Evolutionary conservation across 192 early-diverging fungal species (phyloP).

Genomic region (Podila horticola): DNA sequence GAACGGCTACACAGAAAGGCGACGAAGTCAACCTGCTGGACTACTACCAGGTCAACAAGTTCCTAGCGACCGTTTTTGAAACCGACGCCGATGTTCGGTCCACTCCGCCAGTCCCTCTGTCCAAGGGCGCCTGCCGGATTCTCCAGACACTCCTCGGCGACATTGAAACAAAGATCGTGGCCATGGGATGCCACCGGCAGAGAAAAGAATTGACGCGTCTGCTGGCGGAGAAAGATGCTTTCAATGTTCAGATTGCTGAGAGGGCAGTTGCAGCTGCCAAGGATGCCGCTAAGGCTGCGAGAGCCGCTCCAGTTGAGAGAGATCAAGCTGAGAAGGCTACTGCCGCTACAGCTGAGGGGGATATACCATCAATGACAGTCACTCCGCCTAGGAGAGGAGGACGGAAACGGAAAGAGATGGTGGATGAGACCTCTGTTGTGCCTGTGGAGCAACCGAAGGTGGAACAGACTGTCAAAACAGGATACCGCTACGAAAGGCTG

Average conservation of each 20-base stretch:
- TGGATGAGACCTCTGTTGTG: too few species aligned
- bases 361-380: too few species aligned
- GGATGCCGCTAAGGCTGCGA: neutral
- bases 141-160: conserved; percentile 21
- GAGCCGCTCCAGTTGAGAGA: too few species aligned
- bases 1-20: neutral
- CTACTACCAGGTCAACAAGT: conserved; percentile 39
- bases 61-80: conserved; percentile 10
- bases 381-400: neutral
- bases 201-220: conserved; percentile 13
- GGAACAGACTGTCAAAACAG: neutral
- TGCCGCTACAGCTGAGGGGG: too few species aligned
- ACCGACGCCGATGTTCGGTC: neutral
- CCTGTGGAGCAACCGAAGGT: too few species aligned
- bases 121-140: conserved; percentile 7
- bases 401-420: neutral
- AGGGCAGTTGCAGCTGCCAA: too few species aligned
- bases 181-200: conserved; percentile 38
- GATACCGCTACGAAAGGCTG: neutral
- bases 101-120: neutral
- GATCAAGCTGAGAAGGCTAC: too few species aligned
- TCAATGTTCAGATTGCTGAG: too few species aligned
- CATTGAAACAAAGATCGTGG: conserved; percentile 23
- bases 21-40: neutral
- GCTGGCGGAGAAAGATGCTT: neutral